Conservation (phyloP, 176 grass and related monocot species). For the Leersia perrieri region DNA sequence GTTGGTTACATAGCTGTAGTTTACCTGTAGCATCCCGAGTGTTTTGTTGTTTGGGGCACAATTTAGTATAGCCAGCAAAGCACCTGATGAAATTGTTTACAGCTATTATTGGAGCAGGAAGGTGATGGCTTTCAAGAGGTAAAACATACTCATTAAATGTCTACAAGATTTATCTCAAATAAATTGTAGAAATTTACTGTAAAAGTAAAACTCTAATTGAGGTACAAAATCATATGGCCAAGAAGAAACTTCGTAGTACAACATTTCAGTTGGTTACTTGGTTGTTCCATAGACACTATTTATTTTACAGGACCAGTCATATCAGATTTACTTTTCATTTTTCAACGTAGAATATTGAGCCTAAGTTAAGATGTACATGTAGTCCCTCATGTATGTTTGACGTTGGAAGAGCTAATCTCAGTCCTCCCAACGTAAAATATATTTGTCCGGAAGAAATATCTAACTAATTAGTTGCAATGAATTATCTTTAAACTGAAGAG, state of each 20-base stretch:
- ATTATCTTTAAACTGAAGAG: neutral
- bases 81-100: conserved; percentile 55
- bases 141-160: neutral
- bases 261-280: no score
- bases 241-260: neutral
- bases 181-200: neutral
- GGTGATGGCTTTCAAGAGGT: neutral
- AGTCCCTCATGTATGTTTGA: no score
- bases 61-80: conserved; percentile 72
- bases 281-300: no score
- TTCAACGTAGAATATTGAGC: neutral
- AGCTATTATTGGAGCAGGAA: conserved; percentile 7
- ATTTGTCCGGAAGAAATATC: no score
- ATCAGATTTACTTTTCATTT: neutral
- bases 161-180: neutral
- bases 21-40: conserved; percentile 77
- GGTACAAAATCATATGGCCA: neutral
- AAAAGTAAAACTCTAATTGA: neutral
- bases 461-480: neutral
- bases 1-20: conserved; percentile 4
- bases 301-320: neutral
- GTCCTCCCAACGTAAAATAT: no score
- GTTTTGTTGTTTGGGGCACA: conserved; percentile 69
- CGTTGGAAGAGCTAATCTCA: no score
- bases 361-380: neutral